A percentile compares a stretch with the other conserved stretches of the same genome.
These are phyloP conservation scores for Arthrobotrys sphaeroides DNA, from an alignment of 2,329 filamentous ascomycete species.

Conservation along the genomic window DNA sequence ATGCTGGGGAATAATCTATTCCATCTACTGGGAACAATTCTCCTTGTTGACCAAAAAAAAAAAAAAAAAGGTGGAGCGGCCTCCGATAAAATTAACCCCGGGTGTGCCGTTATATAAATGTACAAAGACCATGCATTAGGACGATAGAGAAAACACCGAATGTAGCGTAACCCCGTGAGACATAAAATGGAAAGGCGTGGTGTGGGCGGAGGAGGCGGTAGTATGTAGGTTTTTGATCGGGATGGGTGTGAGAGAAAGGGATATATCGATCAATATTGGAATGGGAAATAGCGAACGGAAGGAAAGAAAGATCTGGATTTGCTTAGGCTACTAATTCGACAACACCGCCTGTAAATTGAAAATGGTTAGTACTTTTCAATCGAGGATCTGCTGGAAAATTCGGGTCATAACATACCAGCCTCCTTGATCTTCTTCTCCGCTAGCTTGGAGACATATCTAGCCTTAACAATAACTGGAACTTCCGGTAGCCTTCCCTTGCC, in stretches of 20 bases:
- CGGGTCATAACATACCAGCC: constrained; percentile 69
- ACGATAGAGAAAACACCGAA: constrained; percentile 48
- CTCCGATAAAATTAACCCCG: constrained; percentile 39
- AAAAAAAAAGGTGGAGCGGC: constrained; percentile 9
- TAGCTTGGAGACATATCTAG: constrained; percentile 92
- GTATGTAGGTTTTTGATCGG: not conserved
- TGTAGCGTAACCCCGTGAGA: constrained; percentile 37
- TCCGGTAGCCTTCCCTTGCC: constrained; percentile 96
- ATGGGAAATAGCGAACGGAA: not conserved
- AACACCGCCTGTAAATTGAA: constrained; percentile 26
- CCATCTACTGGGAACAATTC: constrained; percentile 30
- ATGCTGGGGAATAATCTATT: constrained; percentile 20
- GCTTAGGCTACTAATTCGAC: constrained; percentile 43
- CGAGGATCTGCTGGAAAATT: not conserved
- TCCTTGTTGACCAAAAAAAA: not conserved
- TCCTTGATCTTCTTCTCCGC: constrained; percentile 99
- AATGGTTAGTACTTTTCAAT: constrained; percentile 5
- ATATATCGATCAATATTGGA: constrained; percentile 4
- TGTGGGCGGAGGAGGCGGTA: not conserved
- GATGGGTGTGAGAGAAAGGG: not conserved
- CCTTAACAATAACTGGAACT: constrained; percentile 92
- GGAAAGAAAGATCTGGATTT: constrained; percentile 12
- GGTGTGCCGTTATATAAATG: constrained; percentile 41
- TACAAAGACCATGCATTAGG: constrained; percentile 46
- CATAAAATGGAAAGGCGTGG: constrained; percentile 24